Evolutionary conservation across 2,329 filamentous ascomycete genomes (phyloP), one percentile per base, ranked within the genome.

Genomic region (Tolypocladium guangdongense): DNA sequence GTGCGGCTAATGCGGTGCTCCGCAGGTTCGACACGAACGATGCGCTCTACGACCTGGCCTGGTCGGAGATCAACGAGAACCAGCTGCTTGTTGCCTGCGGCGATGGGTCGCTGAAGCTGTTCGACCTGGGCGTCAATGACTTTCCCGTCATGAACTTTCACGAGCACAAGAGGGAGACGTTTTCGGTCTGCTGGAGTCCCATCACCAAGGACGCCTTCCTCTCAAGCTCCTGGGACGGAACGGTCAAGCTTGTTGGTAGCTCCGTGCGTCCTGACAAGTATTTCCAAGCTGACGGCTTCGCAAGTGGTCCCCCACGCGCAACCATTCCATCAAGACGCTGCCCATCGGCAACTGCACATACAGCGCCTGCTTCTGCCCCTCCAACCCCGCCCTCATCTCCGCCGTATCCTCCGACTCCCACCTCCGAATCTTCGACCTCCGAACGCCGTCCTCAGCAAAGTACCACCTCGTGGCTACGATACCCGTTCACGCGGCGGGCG

Each of bases 21-120:
- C 20, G 49, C 60, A 92, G 88, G 66, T 99, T 92, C 74, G 92
- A 96, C 65, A 99, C 93, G 12, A 95, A 97, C 74, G 93, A 99
- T 70, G 88, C 91, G 46, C 86, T 97, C 59, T 99, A 95, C 71
- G 93, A 99, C 71, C 78, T 93, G 52, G 82, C 91, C 30, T 97
- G 93, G 90, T 96, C 90, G 20, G 93, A 99, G 74, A 82, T 90
- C 60, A 91, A 99, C 74, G 92, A 96, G 74, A 95, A 93, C 71
- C 93, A 99, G 73, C 76, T 96, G 51, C 80, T 95, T 22, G 86
- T 87, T 1, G 91, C 90, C 0, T 91, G 88, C 60, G 93, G 93
- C 58, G 93, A 99, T 72, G 93, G 93, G 53, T 92, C 88, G 52
- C 80, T 99, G 64, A 96, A 96, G 73, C 82, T 99, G 48, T 99